Evolutionary conservation across 2,329 filamentous ascomycete species (phyloP), one percentile per base, ranked within the genome.

Genomic region (Biscogniauxia sp.): DNA sequence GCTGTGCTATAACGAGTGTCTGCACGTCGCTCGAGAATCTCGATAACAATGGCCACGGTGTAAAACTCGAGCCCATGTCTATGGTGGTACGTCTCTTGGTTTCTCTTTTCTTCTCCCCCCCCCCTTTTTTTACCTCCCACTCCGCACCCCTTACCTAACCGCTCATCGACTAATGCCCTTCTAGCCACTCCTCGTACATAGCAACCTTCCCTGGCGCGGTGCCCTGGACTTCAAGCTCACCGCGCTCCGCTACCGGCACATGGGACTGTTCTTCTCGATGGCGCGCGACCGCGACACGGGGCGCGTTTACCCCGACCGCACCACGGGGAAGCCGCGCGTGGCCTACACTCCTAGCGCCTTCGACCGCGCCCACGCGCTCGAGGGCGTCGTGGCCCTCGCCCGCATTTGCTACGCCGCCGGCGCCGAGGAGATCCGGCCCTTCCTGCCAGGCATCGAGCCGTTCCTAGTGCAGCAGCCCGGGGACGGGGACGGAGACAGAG

Each of bases 351-450:
- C 86, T 0, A 92, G 88, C 20, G 78, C 82, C 20, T 89, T 89
- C 69, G 94, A 97, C 76, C 83, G 88, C 55, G 82, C 83, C 26
- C 84, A 93, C 74, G 84, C 89, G 23, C 74, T 94, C 19, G 86
- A 92, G 72, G 92, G 91, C 8, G 69, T 92, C 6, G 73, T 93
- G 54, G 90, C 86, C 2, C 78, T 89, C 1, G 87, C 89, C 37
- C 92, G 93, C 73, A 87, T 97, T 50, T 85, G 88, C 64, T 94
- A 93, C 73, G 84, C 92, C 53, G 82, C 86, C 50, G 92, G 93
- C 23, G 94, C 93, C 0, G 81, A 78, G n/a, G 92, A 96, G 75
- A 93, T 97, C 71, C 85, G 88, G 70, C 80, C 88, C 0, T 79
- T 81, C 3, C 80, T 91, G 20, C 82, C 85, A 0, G 86, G 85